These are phyloP conservation scores for Lachnellula suecica DNA, from an alignment of 2,329 filamentous ascomycete genomes.

Conservation along the genomic window DNA sequence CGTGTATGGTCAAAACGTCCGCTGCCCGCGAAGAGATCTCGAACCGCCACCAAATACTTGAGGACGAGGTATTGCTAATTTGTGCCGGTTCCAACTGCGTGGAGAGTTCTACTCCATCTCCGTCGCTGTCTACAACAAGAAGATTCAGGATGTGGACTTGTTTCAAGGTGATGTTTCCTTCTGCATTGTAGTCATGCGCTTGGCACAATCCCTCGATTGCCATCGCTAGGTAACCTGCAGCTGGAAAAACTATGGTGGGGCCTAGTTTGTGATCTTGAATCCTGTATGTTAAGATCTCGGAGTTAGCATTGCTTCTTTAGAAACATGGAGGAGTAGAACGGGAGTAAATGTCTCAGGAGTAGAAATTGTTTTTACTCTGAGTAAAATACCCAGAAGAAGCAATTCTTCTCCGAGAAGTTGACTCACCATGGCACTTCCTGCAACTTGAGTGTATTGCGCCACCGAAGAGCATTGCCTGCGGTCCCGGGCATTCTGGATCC, in stretches of 20 bases:
- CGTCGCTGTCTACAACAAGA: constrained; percentile 2
- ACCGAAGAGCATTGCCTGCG: constrained; percentile 11
- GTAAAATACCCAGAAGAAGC: too few species aligned
- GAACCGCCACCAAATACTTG: constrained; percentile 16
- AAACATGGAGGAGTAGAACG: too few species aligned
- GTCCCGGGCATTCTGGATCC: constrained; percentile 31
- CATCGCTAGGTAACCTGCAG: constrained; percentile 47
- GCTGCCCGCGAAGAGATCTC: constrained; percentile 3
- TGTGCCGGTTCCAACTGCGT: constrained; percentile 4
- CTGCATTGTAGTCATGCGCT: constrained; percentile 7
- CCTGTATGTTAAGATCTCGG: too few species aligned
- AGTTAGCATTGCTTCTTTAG: too few species aligned
- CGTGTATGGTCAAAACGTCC: constrained; percentile 7
- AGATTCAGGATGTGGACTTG: constrained; percentile 7
- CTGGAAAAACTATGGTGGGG: constrained; percentile 46
- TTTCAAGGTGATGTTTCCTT: background rate
- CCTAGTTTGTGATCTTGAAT: constrained; percentile 43
- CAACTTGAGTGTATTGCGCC: constrained; percentile 29
- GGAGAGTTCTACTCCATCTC: constrained; percentile 10
- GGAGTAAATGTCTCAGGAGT: too few species aligned
- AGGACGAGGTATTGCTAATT: constrained; percentile 6
- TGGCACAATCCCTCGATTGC: constrained; percentile 42
- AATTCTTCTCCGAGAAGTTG: too few species aligned
- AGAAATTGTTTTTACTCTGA: too few species aligned
- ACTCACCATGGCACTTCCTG: constrained; percentile 42